Evolutionary conservation across 148 eudicot genomes (phyloP).

Genomic region (Linanthus parryae): DNA sequence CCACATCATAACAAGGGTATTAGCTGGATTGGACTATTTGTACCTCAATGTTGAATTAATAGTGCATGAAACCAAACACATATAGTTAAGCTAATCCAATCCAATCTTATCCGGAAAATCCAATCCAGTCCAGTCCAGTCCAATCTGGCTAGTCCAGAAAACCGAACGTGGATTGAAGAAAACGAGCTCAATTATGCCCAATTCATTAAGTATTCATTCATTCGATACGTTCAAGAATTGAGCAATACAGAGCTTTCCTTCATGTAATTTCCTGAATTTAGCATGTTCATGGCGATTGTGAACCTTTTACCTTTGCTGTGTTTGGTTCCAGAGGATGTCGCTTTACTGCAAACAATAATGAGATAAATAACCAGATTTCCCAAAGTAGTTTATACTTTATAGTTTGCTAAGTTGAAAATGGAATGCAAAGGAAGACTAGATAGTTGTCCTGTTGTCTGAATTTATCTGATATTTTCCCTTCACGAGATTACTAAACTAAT

Average conservation of each 20-base stretch:
- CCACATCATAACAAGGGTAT: no score
- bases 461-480: neutral
- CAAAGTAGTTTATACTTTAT: conserved; percentile 3
- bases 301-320: neutral
- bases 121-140: no score
- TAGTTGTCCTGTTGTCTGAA: neutral
- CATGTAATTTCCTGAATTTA: neutral
- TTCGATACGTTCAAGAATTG: no score
- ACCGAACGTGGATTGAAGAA: no score
- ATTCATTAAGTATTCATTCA: no score
- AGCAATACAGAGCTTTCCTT: no score
- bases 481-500: no score
- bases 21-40: no score
- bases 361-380: neutral
- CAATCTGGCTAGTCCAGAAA: no score
- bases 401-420: neutral
- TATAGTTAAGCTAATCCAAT: no score
- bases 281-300: neutral
- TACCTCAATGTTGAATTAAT: no score
- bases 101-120: no score
- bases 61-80: neutral
- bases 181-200: neutral
- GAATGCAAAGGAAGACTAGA: neutral
- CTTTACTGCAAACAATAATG: neutral
- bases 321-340: neutral